These are phyloP conservation scores for Arxiozyma slooffiae DNA, from an alignment of 1,139 yeast species.

Conservation along the genomic window DNA sequence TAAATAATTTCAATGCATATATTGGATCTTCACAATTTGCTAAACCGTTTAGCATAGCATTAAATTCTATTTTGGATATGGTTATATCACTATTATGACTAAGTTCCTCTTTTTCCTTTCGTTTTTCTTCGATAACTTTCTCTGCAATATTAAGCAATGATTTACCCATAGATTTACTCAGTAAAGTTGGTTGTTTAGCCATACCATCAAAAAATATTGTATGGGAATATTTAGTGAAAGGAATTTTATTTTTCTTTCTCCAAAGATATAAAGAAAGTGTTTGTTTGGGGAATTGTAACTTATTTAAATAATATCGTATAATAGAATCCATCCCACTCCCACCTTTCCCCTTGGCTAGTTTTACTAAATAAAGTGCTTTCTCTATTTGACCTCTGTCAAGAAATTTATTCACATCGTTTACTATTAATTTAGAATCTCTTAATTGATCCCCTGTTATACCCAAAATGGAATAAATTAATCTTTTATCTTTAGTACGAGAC, in stretches of 20 bases:
- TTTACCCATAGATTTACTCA: slow-evolving; percentile 18
- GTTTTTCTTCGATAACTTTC: slow-evolving; percentile 11
- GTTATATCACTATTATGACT: neutral
- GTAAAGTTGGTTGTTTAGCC: slow-evolving; percentile 31
- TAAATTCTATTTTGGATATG: slow-evolving; percentile 16
- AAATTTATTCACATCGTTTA: slow-evolving; percentile 43
- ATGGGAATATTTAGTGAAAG: slow-evolving; percentile 44
- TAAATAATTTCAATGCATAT: slow-evolving; percentile 14
- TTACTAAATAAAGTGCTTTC: slow-evolving; percentile 46
- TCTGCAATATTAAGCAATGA: slow-evolving; percentile 17
- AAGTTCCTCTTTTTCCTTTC: slow-evolving; percentile 12
- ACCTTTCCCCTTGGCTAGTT: slow-evolving; percentile 43
- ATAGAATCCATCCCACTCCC: slow-evolving; percentile 54
- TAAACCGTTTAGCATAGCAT: slow-evolving; percentile 27
- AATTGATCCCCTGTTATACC: slow-evolving; percentile 51
- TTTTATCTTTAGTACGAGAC: slow-evolving; percentile 31
- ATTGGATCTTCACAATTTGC: slow-evolving; percentile 21
- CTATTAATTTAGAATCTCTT: slow-evolving; percentile 46
- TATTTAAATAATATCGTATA: slow-evolving; percentile 39
- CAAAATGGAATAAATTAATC: slow-evolving; percentile 41
- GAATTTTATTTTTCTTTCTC: slow-evolving; percentile 53
- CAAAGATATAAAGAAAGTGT: slow-evolving; percentile 44
- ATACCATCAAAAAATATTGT: slow-evolving; percentile 52
- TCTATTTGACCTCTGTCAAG: slow-evolving; percentile 39
- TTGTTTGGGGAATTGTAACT: slow-evolving; percentile 33